A percentile compares a stretch with the other conserved stretches of the same genome.
Conservation (phyloP, 2,329 filamentous ascomycete genomes). For the Chaetomium globosum region DNA sequence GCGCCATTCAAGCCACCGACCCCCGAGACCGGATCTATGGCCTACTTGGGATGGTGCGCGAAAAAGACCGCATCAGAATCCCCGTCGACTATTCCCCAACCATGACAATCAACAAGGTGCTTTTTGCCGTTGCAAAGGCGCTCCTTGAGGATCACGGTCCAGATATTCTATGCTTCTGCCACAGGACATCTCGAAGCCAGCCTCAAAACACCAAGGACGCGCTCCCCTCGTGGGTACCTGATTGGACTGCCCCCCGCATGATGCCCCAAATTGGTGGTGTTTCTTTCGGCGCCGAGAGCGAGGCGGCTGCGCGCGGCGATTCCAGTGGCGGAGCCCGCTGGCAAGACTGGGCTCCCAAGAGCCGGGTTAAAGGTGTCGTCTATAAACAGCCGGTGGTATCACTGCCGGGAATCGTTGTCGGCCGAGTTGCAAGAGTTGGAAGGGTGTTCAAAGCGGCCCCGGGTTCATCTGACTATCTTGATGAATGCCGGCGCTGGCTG, state of each 20-base stretch:
- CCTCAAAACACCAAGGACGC: background rate
- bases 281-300: background rate
- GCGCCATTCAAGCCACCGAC: conserved; percentile 15
- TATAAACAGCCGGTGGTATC: conserved; percentile 14
- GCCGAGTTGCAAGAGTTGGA: background rate
- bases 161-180: conserved; percentile 20
- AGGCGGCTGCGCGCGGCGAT: background rate
- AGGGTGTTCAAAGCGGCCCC: conserved; percentile 1
- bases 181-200: background rate
- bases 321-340: conserved; percentile 8
- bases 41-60: conserved; percentile 9
- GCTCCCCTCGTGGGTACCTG: conserved; percentile 16
- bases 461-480: background rate
- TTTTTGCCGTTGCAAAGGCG: conserved; percentile 12
- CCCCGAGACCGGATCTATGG: conserved; percentile 19
- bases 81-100: conserved; percentile 19
- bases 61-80: conserved; percentile 11
- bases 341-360: conserved; percentile 14
- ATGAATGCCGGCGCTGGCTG: conserved; percentile 12
- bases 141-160: conserved; percentile 15
- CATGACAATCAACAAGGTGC: conserved; percentile 11
- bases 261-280: conserved; percentile 11
- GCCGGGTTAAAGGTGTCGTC: background rate
- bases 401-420: conserved; percentile 1
- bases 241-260: conserved; percentile 17